A percentile compares a stretch with the other conserved stretches of the same genome.
Conservation (phyloP, 805 yeast genomes). For the Metschnikowia matae region DNA sequence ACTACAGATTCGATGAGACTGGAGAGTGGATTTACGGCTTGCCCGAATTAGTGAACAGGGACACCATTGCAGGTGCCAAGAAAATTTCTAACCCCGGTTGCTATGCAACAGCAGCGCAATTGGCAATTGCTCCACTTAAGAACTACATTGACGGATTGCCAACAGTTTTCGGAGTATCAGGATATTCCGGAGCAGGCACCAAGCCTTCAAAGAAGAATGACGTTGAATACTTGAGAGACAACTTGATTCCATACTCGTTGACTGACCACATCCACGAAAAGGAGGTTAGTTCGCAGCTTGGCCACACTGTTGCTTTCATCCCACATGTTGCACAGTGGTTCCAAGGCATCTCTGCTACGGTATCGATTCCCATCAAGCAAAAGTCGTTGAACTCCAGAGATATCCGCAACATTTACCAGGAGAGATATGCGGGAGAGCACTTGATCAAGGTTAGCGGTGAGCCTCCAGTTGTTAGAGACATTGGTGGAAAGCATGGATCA, state of each 20-base stretch:
- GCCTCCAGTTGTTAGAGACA: constrained; percentile 88
- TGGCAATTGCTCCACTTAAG: constrained; percentile 84
- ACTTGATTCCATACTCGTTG: constrained; percentile 89
- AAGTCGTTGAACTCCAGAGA: constrained; percentile 72
- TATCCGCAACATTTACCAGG: constrained; percentile 79
- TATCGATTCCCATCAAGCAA: constrained; percentile 76
- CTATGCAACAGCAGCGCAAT: constrained; percentile 97
- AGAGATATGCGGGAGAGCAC: constrained; percentile 81
- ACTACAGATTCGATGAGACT: constrained; percentile 86
- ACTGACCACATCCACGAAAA: constrained; percentile 97
- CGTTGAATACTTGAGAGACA: constrained; percentile 64
- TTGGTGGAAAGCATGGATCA: constrained; percentile 91
- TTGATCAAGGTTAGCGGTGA: constrained; percentile 84
- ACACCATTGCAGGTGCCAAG: constrained; percentile 59
- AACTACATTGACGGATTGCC: constrained; percentile 70
- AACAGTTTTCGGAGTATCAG: constrained; percentile 90
- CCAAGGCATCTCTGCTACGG: constrained; percentile 94
- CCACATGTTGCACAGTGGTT: constrained; percentile 99
- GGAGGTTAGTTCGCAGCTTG: constrained; percentile 81
- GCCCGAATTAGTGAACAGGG: constrained; percentile 82
- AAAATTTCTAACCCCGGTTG: constrained; percentile 97
- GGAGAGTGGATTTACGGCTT: constrained; percentile 92
- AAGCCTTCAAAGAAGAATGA: constrained; percentile 97
- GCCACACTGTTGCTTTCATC: constrained; percentile 75
- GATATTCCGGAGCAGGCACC: constrained; percentile 99